phyloP scores from a whole-genome alignment of 495 filamentous ascomycete genomes.

The Penicillium macrosclerotiorum region DNA sequence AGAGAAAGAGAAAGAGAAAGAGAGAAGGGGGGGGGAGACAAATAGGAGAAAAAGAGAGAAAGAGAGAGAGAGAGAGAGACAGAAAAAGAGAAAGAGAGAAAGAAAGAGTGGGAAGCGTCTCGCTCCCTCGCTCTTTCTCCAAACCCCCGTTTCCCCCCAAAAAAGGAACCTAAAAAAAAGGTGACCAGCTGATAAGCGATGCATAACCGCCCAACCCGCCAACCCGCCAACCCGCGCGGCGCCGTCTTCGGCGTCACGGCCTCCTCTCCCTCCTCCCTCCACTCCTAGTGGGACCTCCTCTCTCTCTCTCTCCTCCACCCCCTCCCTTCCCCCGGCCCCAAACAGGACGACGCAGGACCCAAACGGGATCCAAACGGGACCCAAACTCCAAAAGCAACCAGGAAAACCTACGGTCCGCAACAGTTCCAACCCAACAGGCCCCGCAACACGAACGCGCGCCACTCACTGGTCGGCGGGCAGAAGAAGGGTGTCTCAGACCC shows the following conservation, averaged over 20 bases:
- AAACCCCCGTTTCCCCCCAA: no score
- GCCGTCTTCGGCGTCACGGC: slow-evolving; percentile 4
- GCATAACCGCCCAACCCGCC: slow-evolving; percentile 31
- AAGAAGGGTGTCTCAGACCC: slow-evolving; percentile 28
- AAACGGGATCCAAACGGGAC: no score
- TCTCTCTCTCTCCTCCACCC: no score
- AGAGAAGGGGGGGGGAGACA: neutral
- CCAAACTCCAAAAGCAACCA: no score
- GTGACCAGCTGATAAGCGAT: slow-evolving; percentile 22
- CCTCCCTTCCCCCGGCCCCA: no score
- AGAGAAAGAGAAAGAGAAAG: neutral
- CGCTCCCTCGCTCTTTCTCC: no score
- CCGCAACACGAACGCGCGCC: neutral
- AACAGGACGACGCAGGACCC: no score
- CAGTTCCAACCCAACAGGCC: no score
- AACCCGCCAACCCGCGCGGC: slow-evolving; percentile 23
- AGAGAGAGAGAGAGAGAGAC: neutral
- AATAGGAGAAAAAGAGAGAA: no score
- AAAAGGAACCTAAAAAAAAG: neutral
- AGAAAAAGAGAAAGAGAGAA: neutral
- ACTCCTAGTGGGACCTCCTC: no score
- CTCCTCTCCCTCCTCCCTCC: slow-evolving; percentile 12
- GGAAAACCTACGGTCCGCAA: no score
- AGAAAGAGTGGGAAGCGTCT: no score
- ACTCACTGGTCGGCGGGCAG: slow-evolving; percentile 13